A percentile compares a stretch with the other conserved stretches of the same genome.
These are phyloP conservation scores for Russula griseocarnosa DNA, from an alignment of 768 basidiomycete genomes.

Conservation along the genomic window DNA sequence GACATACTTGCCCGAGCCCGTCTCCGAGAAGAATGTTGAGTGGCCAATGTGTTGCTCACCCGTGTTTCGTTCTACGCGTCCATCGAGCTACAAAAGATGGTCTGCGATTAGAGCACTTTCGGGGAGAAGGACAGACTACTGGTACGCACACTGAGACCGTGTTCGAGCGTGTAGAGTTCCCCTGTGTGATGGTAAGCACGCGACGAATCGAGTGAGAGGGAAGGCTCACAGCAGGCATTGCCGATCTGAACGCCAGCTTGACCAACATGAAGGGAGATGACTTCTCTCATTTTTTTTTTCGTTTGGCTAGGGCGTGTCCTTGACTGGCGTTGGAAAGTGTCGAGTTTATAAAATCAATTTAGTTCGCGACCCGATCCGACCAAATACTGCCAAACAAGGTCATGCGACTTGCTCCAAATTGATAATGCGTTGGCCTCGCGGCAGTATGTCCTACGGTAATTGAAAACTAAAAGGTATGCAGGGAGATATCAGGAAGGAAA, in stretches of 20 bases:
- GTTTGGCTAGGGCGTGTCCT: background rate
- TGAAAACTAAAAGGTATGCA: constrained; percentile 11
- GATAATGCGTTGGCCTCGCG: constrained; percentile 5
- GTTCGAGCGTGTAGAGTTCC: constrained; percentile 98
- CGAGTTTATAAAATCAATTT: background rate
- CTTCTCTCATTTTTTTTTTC: constrained; percentile 65
- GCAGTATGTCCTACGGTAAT: constrained; percentile 16
- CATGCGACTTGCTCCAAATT: constrained; percentile 1
- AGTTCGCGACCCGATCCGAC: background rate
- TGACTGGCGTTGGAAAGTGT: constrained; percentile 1
- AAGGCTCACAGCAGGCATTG: constrained; percentile 87
- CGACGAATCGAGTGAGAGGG: constrained; percentile 16
- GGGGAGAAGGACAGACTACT: background rate
- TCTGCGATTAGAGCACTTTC: background rate
- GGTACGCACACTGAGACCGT: constrained; percentile 82
- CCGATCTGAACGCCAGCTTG: constrained; percentile 95
- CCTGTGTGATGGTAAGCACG: constrained; percentile 46
- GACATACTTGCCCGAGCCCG: constrained; percentile 89
- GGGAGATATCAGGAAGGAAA: constrained; percentile 17
- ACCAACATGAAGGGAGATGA: constrained; percentile 94
- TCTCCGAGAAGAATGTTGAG: constrained; percentile 97
- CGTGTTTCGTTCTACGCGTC: constrained; percentile 76
- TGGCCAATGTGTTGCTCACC: constrained; percentile 74
- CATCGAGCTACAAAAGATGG: constrained; percentile 66
- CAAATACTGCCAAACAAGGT: constrained; percentile 13